Percentiles rank a stretch among this genome's conserved stretches.
Conservation (phyloP, 2,329 filamentous ascomycete genomes). For the Elsinoe perseae region DNA sequence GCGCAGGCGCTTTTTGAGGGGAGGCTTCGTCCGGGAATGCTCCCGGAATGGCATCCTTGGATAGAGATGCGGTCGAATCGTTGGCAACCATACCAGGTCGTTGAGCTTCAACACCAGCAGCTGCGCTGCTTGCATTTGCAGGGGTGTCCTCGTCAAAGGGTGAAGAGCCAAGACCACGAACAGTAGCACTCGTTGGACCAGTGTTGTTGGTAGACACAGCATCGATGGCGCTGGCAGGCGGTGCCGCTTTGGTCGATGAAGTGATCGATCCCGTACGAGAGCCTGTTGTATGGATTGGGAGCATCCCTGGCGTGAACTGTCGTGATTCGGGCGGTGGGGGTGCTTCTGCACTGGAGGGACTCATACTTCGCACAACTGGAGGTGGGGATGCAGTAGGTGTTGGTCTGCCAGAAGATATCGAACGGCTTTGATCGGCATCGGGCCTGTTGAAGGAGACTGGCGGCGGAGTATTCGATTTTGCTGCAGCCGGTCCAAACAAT, state of each 20-base stretch:
- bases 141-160: slow-evolving; percentile 33
- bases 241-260: slow-evolving; percentile 49
- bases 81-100: slow-evolving; percentile 29
- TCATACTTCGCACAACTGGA: slow-evolving; percentile 39
- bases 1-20: slow-evolving; percentile 32
- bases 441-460: slow-evolving; percentile 5
- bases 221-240: slow-evolving; percentile 29
- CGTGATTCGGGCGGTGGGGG: slow-evolving; percentile 64
- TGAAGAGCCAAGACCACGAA: slow-evolving; percentile 24
- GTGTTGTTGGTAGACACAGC: slow-evolving; percentile 42
- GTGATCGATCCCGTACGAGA: slow-evolving; percentile 58
- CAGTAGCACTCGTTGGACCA: slow-evolving; percentile 42
- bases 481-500: slow-evolving; percentile 36
- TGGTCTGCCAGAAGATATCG: slow-evolving; percentile 36
- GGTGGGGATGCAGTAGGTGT: slow-evolving; percentile 59
- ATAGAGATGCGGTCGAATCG: slow-evolving; percentile 23
- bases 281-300: slow-evolving; percentile 57
- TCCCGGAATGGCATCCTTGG: slow-evolving; percentile 36
- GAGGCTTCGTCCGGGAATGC: slow-evolving; percentile 39
- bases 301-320: slow-evolving; percentile 68
- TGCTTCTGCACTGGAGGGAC: slow-evolving; percentile 30
- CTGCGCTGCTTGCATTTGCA: slow-evolving; percentile 31
- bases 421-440: neutral
- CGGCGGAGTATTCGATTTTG: slow-evolving; percentile 20
- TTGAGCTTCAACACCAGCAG: neutral